Evolutionary conservation across 768 basidiomycete species (phyloP), one percentile per base, ranked within the genome.

Genomic region (Nevesoporus exiguus): DNA sequence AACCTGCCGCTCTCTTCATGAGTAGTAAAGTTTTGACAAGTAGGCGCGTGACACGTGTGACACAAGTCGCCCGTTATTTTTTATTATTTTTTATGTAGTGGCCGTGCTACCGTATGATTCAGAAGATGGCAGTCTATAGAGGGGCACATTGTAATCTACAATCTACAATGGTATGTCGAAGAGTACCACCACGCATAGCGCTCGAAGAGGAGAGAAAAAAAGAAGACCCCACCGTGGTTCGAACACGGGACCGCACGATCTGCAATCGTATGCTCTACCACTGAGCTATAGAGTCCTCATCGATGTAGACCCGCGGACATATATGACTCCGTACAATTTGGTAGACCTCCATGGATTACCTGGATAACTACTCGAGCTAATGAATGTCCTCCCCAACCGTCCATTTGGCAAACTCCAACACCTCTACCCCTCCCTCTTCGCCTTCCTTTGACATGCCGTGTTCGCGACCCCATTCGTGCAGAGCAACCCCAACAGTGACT

Each of bases 341-440:
- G n/a, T n/a, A n/a, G n/a, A n/a, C n/a, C n/a, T n/a, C n/a, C n/a
- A n/a, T n/a, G n/a, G n/a, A n/a, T n/a, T n/a, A n/a, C n/a, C n/a
- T n/a, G n/a, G n/a, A n/a, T 17, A 24, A 24, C 25, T 30, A 2
- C 8, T 25, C 2, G 5, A 25, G 24, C 45, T 63, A 60, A 10
- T 52, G 42, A 13, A 58, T 21, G 22, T 63, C 49, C 55, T 81
- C 83, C 31, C 83, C 84, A 0, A 86, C 80, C n/a, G 75, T 74
- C 86, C 86, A 88, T 66, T 81, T 87, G 17, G 65, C 71, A 61
- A 86, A 86, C 48, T 80, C 82, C n/a, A 73, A 30, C 29, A 77
- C 73, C 21, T 68, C 69, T n/a, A 71, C 48, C 11, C 69, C 67
- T 15, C 69, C 70, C 22, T 66, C 71, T 44, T 66, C 67, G 7